Evolutionary conservation across 257 asterid species (phyloP), one percentile per base, ranked within the genome.

Genomic region (Fraxinus anomala): DNA sequence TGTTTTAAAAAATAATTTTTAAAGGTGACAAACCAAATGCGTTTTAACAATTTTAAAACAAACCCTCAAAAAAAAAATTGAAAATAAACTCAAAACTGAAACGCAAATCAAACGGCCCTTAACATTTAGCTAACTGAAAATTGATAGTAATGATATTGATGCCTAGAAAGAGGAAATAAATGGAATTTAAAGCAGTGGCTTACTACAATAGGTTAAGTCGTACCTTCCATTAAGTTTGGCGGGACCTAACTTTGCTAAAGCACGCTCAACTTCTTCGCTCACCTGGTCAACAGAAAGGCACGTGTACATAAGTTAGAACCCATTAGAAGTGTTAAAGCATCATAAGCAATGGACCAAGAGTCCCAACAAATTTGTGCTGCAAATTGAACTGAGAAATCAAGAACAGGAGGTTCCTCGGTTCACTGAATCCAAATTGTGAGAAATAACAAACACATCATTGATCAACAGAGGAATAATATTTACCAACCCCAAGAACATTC

Each of bases 261-360:
- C 99, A 70, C 98, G 97, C 85, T 95, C 99, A 68, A 95, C 98
- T 89, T 95, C 99, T 83, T 95, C 99, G 66, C 99, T 95, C 61
- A 95, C 99, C 99, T 95, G 91, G 78, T 73, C 81, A 75, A 76
- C 74, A 73, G 77, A 86, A 73, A 74, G 56, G 11, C 34, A 85
- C 47, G 31, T 1, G 34, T 10, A 10, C 2, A 24, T 63, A 1
- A 56, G 30, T 63, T 26, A 26, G 69, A 63, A 63, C 10, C 68
- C 34, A 26, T 26, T 24, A 24, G 7, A 26, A 12, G n/a, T 1
- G 17, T 12, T 63, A 24, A 26, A 63, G 19, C 33, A 63, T 63
- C 36, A 63, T 63, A 26, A 63, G 19, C 31, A 23, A 63, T 63
- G 19, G 66, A 26, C 69, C 1, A 63, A 26, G 34, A 23, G 26